Percentiles rank a stretch among this genome's conserved stretches.
These are phyloP conservation scores for Cytospora chrysosperma DNA, from an alignment of 2,329 filamentous ascomycete species.

Conservation along the genomic window DNA sequence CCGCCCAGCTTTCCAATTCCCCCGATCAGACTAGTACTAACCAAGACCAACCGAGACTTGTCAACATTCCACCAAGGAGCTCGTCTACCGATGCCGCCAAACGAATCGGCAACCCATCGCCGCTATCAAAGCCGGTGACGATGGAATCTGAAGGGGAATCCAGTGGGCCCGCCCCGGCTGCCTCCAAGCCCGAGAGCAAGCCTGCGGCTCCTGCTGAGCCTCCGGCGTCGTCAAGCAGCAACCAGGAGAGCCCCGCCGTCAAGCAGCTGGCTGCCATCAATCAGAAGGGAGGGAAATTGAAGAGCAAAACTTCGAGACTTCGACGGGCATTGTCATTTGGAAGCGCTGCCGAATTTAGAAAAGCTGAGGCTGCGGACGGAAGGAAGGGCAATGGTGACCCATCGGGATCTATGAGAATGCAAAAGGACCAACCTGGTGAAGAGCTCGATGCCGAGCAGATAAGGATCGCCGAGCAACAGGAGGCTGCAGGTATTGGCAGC, in stretches of 20 bases:
- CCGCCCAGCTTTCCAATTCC: conserved; percentile 46
- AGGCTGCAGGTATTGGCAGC: conserved; percentile 86
- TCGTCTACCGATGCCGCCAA: conserved; percentile 67
- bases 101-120: conserved; percentile 66
- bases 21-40: conserved; percentile 47
- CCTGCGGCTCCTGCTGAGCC: conserved; percentile 20
- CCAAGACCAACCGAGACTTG: conserved; percentile 53
- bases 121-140: conserved; percentile 68
- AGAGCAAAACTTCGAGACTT: conserved; percentile 82
- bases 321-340: conserved; percentile 95
- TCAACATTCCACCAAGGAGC: conserved; percentile 60
- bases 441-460: conserved; percentile 85
- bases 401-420: conserved; percentile 52
- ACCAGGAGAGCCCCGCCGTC: conserved; percentile 67
- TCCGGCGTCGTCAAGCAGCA: conserved; percentile 32
- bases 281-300: conserved; percentile 73
- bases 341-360: conserved; percentile 85
- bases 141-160: conserved; percentile 56
- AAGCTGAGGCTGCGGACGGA: conserved; percentile 62
- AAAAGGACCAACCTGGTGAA: conserved; percentile 49
- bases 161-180: conserved; percentile 26
- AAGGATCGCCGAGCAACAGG: conserved; percentile 87
- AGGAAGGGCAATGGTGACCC: conserved; percentile 35
- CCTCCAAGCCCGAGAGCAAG: conserved; percentile 30
- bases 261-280: conserved; percentile 85